Evolutionary conservation across 2,329 filamentous ascomycete species (phyloP).

Genomic region (Hirsutella thompsonii): DNA sequence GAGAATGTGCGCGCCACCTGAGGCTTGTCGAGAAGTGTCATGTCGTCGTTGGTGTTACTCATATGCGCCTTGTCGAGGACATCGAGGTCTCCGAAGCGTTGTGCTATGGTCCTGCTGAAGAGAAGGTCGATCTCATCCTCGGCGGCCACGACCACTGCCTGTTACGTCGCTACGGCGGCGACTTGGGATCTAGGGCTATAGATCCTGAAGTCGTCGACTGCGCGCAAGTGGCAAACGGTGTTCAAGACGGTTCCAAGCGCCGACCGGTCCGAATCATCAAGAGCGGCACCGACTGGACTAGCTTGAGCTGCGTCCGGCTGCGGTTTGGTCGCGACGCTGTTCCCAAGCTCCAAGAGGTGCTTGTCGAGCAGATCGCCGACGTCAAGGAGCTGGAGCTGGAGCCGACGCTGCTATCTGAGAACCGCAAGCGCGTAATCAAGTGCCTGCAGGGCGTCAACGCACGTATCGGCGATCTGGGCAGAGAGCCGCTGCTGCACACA

Average conservation of each 20-base stretch:
- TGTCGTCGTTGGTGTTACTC: conserved; percentile 12
- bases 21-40: conserved; percentile 8
- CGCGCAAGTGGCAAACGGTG: conserved; percentile 4
- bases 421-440: neutral
- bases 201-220: too few relatives aligned
- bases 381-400: neutral
- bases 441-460: conserved; percentile 5
- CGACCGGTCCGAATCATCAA: conserved; percentile 4
- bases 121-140: conserved; percentile 10
- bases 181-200: neutral
- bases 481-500: conserved; percentile 9
- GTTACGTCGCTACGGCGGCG: conserved; percentile 7
- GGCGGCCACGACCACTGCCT: conserved; percentile 14
- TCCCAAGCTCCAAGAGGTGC: neutral
- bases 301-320: conserved; percentile 2
- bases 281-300: conserved; percentile 6
- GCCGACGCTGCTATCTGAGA: neutral
- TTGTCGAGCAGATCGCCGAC: neutral
- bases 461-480: conserved; percentile 7
- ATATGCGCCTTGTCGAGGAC: conserved; percentile 11
- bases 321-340: neutral
- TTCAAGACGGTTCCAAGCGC: neutral
- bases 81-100: conserved; percentile 5
- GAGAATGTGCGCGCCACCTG: conserved; percentile 2
- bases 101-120: conserved; percentile 2